phyloP scores from a whole-genome alignment of 306 rosid species.

The Vigna trinervia region DNA sequence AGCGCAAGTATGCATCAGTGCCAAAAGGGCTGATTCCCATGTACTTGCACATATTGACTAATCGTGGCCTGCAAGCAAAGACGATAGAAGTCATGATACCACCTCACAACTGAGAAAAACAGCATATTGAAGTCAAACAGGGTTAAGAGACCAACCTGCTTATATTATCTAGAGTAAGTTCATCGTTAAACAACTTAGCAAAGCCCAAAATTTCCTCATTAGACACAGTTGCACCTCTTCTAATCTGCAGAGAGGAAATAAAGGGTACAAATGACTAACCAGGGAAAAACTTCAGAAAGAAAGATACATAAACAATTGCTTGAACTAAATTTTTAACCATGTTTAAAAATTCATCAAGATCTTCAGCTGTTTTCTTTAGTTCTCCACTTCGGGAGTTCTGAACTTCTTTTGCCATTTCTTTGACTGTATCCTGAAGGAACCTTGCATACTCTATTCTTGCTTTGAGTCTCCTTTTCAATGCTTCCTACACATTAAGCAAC shows the following conservation, averaged over 20 bases:
- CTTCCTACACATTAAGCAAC: conserved; percentile 68
- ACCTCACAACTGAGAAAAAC: conserved; percentile 37
- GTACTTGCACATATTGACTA: conserved; percentile 98
- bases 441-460: conserved; percentile 97
- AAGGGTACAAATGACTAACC: conserved; percentile 13
- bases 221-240: conserved; percentile 79
- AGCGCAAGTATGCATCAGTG: conserved; percentile 91
- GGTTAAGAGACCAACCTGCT: conserved; percentile 70
- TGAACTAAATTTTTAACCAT: conserved; percentile 52
- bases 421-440: conserved; percentile 94
- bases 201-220: conserved; percentile 95
- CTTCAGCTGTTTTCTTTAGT: conserved; percentile 88
- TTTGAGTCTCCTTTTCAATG: conserved; percentile 83
- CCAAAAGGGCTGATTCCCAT: conserved; percentile 94
- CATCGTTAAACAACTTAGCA: conserved; percentile 96
- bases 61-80: conserved; percentile 73
- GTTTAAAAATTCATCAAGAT: conserved; percentile 86
- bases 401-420: conserved; percentile 99
- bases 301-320: conserved; percentile 32
- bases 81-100: conserved; percentile 34
- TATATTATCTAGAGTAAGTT: conserved; percentile 94
- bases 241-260: conserved; percentile 61
- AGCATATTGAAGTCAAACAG: conserved; percentile 30
- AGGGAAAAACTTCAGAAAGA: background rate
- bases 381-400: conserved; percentile 92